Conservation (phyloP, 169 alveolate species). For the Babesia divergens region DNA sequence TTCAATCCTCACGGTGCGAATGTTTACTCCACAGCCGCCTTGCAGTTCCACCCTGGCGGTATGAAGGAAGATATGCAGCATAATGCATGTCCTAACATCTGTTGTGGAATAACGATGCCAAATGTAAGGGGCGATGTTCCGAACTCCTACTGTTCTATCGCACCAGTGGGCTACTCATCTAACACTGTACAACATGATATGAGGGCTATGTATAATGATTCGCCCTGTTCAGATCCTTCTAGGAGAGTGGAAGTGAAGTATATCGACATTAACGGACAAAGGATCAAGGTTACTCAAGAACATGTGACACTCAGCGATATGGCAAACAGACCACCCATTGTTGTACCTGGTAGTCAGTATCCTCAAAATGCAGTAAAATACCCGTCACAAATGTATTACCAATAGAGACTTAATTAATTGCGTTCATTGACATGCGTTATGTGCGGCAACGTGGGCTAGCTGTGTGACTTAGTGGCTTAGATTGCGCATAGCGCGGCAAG, state of each 20-base stretch:
- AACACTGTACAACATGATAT: neutral
- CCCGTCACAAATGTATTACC: no score
- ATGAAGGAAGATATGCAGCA: no score
- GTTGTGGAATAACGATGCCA: neutral
- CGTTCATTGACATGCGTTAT: no score
- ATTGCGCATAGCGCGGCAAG: no score
- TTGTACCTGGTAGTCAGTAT: no score
- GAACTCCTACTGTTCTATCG: neutral
- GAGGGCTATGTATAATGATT: neutral
- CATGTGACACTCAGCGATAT: slow-evolving; percentile 3
- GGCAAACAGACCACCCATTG: neutral
- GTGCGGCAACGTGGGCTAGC: no score
- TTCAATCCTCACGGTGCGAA: no score
- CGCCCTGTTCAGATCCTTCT: neutral
- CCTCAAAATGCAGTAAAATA: no score
- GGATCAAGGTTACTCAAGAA: slow-evolving; percentile 20
- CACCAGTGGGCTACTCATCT: neutral
- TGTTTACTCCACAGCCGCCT: no score
- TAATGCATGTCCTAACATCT: neutral
- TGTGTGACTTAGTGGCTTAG: no score
- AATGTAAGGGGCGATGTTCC: neutral
- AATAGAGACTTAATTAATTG: no score
- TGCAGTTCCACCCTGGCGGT: no score
- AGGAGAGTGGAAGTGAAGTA: slow-evolving; percentile 5
- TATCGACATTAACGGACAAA: slow-evolving; percentile 17